Base-by-base conservation (phyloP, 169 alveolate species). In the Plasmodium ovale region DNA sequence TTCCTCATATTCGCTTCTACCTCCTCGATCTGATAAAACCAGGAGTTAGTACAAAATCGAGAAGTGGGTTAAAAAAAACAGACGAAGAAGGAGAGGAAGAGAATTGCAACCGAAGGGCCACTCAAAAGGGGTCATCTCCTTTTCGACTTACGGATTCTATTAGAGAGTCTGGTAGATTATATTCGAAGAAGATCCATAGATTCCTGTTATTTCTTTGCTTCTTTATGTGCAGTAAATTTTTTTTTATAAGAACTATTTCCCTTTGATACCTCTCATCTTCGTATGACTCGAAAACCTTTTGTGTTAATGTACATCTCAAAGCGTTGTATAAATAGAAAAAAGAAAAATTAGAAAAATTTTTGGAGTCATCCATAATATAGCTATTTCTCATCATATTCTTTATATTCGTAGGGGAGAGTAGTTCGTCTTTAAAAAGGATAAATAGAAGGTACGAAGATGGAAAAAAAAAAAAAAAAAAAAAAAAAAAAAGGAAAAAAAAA, bases 291-390 rank as follows among this genome's bases (percentile, higher is more conserved):
- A 85, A 85, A 14, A 51, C 54, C 0, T 67, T 21, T 54, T 68
- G 68, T 14, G 91, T 85, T 33, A 85, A 71, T 10, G 91, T 67
- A 31, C 91, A 85, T 19, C 69, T 69, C 23, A 85, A 58, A 1
- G 72, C 62, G 42, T 85, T 85, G 35, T 85, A 85, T 37, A 85
- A 71, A 31, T 85, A 85, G 33, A 85, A 60, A 39, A 85, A 47
- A 5, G 91, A 44, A 35, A 85, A 85, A 53, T 85, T 37, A 16
- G 33, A 53, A 44, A 85, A 68, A 10, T 62, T 64, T 71, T 51
- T 68, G 21, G 60, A 39, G n/a, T 85, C 73, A 2, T 58, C 33
- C 47, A 68, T 12, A 51, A 85, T 33, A 71, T 47, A 12, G 6
- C 12, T 35, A 42, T 85, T 56, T 62, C 64, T 59, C 47, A 85